Evolutionary conservation across 1,139 yeast genomes (phyloP).

Genomic region (Schwanniomyces etchellsii): DNA sequence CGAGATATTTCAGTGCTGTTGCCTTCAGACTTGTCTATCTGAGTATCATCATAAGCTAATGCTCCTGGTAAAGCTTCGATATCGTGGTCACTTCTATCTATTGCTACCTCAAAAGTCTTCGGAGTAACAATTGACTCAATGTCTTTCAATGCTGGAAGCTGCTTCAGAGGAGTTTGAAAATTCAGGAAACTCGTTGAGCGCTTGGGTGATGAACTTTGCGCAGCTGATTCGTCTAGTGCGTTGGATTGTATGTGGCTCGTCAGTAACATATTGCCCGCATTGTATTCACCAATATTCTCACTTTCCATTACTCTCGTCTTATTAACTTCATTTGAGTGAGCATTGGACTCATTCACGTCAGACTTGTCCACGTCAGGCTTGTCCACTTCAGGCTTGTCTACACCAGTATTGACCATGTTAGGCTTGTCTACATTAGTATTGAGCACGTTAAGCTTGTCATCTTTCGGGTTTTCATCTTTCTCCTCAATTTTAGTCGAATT

Average conservation of each 20-base stretch:
- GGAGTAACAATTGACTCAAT: slow-evolving; percentile 40
- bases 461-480: no score
- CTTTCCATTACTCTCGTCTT: neutral
- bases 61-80: slow-evolving; percentile 3
- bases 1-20: neutral
- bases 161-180: slow-evolving; percentile 39
- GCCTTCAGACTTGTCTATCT: neutral
- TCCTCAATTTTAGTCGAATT: no score
- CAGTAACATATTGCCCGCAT: no score
- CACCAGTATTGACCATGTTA: slow-evolving; percentile 1
- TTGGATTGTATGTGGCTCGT: no score
- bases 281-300: slow-evolving; percentile 9
- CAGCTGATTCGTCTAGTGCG: no score
- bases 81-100: no score
- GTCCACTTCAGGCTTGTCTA: slow-evolving; percentile 2
- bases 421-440: no score
- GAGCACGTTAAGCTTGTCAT: no score
- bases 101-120: slow-evolving; percentile 37
- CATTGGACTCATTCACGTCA: neutral
- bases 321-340: no score
- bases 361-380: neutral
- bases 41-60: neutral
- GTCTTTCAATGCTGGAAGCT: slow-evolving; percentile 40
- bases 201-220: no score
- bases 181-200: no score